A percentile compares a stretch with the other conserved stretches of the same genome.
Evolutionary conservation across 768 basidiomycete genomes (phyloP).

Genomic region (Russula virescens): DNA sequence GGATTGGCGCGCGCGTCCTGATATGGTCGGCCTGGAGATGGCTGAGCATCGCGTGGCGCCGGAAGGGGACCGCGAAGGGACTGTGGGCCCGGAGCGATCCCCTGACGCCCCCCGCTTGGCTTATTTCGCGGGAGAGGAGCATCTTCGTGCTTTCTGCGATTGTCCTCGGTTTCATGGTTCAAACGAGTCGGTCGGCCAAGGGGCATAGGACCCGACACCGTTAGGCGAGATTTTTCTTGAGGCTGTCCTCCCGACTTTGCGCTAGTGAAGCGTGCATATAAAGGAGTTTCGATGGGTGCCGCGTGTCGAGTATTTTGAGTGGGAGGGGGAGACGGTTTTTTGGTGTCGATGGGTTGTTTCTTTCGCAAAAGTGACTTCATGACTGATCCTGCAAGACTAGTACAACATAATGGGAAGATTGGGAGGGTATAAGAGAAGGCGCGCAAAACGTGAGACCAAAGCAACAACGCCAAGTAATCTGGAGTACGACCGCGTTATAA

Average conservation of each 20-base stretch:
- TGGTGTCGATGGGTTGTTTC: slow-evolving; percentile 9
- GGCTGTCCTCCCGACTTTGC: slow-evolving; percentile 9
- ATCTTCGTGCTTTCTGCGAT: slow-evolving; percentile 5
- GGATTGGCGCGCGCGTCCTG: background rate
- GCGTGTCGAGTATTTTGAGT: slow-evolving; percentile 5
- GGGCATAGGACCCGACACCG: slow-evolving; percentile 29
- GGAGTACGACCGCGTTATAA: background rate
- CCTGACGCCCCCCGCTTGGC: background rate
- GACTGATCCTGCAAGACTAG: slow-evolving; percentile 4
- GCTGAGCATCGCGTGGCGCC: background rate
- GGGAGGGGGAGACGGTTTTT: slow-evolving; percentile 9
- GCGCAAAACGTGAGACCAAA: background rate
- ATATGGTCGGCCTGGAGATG: background rate
- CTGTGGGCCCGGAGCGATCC: background rate
- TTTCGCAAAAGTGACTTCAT: slow-evolving; percentile 24
- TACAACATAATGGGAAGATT: slow-evolving; percentile 3
- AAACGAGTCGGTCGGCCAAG: slow-evolving; percentile 19
- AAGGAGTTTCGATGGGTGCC: slow-evolving; percentile 22
- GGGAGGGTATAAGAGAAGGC: slow-evolving; percentile 9
- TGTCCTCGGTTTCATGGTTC: slow-evolving; percentile 2
- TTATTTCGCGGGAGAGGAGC: background rate
- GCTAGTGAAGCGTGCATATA: slow-evolving; percentile 30
- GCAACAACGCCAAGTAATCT: no score
- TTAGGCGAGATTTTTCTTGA: slow-evolving; percentile 13
- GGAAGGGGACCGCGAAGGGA: background rate